Evolutionary conservation across 2,329 filamentous ascomycete genomes (phyloP), one percentile per base, ranked within the genome.

Genomic region (Biscogniauxia marginata): DNA sequence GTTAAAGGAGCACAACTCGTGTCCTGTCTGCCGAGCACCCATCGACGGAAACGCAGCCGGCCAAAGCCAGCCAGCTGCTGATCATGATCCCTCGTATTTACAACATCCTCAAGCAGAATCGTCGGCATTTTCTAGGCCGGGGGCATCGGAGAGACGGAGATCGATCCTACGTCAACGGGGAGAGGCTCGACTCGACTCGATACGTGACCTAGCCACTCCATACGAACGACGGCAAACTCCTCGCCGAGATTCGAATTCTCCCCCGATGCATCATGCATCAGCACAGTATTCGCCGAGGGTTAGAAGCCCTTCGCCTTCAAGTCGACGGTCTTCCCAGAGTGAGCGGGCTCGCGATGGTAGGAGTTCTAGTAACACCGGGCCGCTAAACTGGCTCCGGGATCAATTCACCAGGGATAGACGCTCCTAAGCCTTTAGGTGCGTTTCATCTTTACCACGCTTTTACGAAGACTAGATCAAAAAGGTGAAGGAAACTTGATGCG

Each of bases 1-100:
- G 93, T 76, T 98, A 51, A 84, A 83, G 65, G 90, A 96, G 73
- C 93, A 97, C 73, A 92, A 97, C 66, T 96, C 93, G 0, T 98
- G 93, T 66, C 93, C 93, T 1, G 88, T 92, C 52, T 93, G 90
- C 68, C 83, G 90, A 43, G 82, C 82, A 16, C 71, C 83, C 2
- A 81, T 85, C 43, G 81, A 83, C 62, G 74, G 65, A 58, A 65
- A 49, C 56, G 63, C 65, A 50, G 65, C 67, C 22, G 63, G 65
- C 9, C 65, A 67, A 53, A 63, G 65, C 9, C 65, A 67, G 53
- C 51, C 65, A 20, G 57, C 49, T 43, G 59, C 50, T 48, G 56
- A 52, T 19, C 47, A 63, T 49, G 43, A 50, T 30, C n/a, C 59
- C 16, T 39, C 11, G 7, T 16, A 39, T 30, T 54, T 55, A 34